phyloP scores from a whole-genome alignment of 1,284 basidiomycete species.

The Laetiporus sulphureus region DNA sequence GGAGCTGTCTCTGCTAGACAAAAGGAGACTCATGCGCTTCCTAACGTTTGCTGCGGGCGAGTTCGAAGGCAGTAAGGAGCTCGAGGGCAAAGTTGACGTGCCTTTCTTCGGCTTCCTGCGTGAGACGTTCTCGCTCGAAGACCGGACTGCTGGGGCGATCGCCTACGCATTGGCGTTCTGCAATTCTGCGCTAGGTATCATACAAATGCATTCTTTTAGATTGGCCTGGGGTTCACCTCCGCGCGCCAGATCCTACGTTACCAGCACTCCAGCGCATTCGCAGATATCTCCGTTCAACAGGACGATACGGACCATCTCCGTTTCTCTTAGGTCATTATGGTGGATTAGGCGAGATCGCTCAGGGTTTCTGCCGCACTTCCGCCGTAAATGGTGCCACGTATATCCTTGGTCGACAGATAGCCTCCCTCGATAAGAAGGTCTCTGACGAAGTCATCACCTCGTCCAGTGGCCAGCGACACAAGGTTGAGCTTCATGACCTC shows the following conservation, averaged over 20 bases:
- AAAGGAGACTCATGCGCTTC: constrained; percentile 91
- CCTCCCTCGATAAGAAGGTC: constrained; percentile 21
- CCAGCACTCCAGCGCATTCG: constrained; percentile 63
- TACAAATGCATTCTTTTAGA: not conserved
- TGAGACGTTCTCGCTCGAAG: constrained; percentile 55
- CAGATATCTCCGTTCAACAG: constrained; percentile 72
- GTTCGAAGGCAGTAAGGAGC: constrained; percentile 58
- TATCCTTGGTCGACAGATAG: constrained; percentile 64
- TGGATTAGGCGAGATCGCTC: constrained; percentile 85
- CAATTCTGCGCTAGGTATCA: constrained; percentile 42
- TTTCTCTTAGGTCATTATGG: constrained; percentile 96
- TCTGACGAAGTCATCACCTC: constrained; percentile 4
- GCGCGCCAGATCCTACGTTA: constrained; percentile 50
- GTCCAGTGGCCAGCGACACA: constrained; percentile 24
- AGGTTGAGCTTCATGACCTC: constrained; percentile 56
- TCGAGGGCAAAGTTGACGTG: constrained; percentile 48
- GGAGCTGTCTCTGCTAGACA: constrained; percentile 75
- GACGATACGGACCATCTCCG: constrained; percentile 85
- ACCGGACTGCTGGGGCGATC: constrained; percentile 52
- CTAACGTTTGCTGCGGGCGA: constrained; percentile 75
- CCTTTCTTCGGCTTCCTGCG: constrained; percentile 60
- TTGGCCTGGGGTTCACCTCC: too few species aligned
- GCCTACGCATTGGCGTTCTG: constrained; percentile 73
- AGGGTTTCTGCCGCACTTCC: constrained; percentile 87
- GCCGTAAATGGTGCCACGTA: constrained; percentile 85